Percentiles rank a stretch among this genome's conserved stretches.
Evolutionary conservation across 2,329 filamentous ascomycete genomes (phyloP).

Genomic region (Pseudogymnoascus sp.): DNA sequence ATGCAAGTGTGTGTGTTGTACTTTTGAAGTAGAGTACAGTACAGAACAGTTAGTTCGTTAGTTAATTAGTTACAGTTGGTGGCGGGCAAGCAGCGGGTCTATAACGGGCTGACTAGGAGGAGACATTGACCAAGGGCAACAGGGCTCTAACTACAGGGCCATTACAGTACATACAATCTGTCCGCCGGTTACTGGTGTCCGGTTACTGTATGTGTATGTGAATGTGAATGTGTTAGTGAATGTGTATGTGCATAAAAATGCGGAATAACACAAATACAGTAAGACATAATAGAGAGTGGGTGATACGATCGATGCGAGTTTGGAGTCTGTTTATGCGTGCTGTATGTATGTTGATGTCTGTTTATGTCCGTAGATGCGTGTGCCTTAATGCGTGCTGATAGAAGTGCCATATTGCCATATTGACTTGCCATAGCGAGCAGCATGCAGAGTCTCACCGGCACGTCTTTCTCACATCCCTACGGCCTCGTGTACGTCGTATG

Average conservation of each 20-base stretch:
- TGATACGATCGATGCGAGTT: neutral
- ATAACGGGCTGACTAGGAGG: neutral
- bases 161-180: neutral
- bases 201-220: too few species aligned
- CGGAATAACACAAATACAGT: neutral
- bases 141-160: too few species aligned
- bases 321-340: too few species aligned
- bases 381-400: neutral
- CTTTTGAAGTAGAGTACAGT: neutral
- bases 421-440: neutral
- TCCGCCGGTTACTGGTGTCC: neutral
- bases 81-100: neutral
- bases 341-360: neutral
- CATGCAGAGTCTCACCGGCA: neutral
- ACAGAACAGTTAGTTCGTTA: too few species aligned
- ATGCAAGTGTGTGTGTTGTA: neutral
- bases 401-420: neutral
- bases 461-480: neutral
- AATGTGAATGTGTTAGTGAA: too few species aligned
- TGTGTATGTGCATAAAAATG: neutral
- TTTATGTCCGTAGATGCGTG: too few species aligned
- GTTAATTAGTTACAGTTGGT: neutral
- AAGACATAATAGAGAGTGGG: neutral
- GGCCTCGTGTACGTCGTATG: slow-evolving; percentile 4
- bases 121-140: neutral